phyloP scores from a whole-genome alignment of 169 alveolate species.

The Condylostoma magnum region DNA sequence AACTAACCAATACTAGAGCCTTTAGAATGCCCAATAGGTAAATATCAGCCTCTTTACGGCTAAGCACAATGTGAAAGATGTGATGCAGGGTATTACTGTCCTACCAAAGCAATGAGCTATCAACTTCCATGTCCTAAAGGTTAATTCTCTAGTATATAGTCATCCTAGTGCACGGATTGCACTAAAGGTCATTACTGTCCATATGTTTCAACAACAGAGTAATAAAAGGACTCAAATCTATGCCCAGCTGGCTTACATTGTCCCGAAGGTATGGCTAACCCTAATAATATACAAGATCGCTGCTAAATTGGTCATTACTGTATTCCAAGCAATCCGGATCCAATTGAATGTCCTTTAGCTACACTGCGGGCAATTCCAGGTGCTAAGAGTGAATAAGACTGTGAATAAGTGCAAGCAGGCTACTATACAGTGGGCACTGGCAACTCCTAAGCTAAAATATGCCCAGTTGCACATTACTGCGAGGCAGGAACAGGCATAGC shows the following conservation, averaged over 20 bases:
- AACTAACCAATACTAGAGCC: constrained; percentile 31
- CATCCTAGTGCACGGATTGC: constrained; percentile 54
- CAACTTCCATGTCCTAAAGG: constrained; percentile 35
- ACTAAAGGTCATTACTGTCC: constrained; percentile 49
- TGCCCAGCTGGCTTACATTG: constrained; percentile 61
- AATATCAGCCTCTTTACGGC: constrained; percentile 56
- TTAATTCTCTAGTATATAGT: constrained; percentile 16
- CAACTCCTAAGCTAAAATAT: constrained; percentile 39
- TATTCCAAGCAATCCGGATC: constrained; percentile 35
- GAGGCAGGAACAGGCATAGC: neutral
- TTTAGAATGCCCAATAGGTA: constrained; percentile 56
- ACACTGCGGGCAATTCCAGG: constrained; percentile 14
- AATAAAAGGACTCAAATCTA: constrained; percentile 33
- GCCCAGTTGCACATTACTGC: constrained; percentile 51
- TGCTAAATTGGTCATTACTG: constrained; percentile 57
- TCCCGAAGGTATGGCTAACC: constrained; percentile 47
- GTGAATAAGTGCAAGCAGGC: constrained; percentile 41
- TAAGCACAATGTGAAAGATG: constrained; percentile 46
- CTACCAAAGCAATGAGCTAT: constrained; percentile 35
- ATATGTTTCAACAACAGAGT: constrained; percentile 43
- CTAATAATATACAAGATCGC: constrained; percentile 54
- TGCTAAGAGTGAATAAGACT: constrained; percentile 3
- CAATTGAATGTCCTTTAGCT: constrained; percentile 31
- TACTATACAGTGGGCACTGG: constrained; percentile 45
- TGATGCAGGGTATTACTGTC: constrained; percentile 54